Evolutionary conservation across 1,284 basidiomycete genomes (phyloP), one percentile per base, ranked within the genome.

Genomic region (Cutaneotrichosporon sp.): DNA sequence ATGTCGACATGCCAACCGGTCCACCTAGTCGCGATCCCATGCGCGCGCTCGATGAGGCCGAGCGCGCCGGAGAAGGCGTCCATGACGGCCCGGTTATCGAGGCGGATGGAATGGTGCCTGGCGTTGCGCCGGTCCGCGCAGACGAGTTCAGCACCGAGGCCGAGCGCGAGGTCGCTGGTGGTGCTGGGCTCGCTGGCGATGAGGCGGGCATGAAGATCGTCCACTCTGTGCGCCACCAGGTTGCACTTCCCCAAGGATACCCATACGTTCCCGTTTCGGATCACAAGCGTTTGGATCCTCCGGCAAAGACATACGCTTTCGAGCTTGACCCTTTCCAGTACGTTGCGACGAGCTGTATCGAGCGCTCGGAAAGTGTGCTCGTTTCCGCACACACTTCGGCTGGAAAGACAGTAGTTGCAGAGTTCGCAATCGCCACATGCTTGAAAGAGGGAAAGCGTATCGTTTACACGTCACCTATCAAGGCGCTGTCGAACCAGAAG

Each of bases 391-490:
- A 99, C 81, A 99, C 97, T 2, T 96, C 92, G 36, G 97, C 97
- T n/a, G 97, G 97, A 60, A 99, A 99, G 82, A 99, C 97, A 0
- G 97, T 99, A 6, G 97, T 99, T 1, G 97, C 97, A 61, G 97
- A 99, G 82, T 99, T 98, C 80, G 97, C 97, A 51, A 99, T 99
- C 76, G 97, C 97, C 0, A 93, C 96, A 75, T 96, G 91, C 84
- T 83, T 99, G 70, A 93, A 92, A 73, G 94, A 97, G 81, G 79
- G 79, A n/a, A 71, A 77, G 66, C 86, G 97, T 79, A 95, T 99
- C 65, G 97, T 99, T 66, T 99, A 99, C 82, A 99, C 97, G 21
- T 94, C 91, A 85, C 97, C 97, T 62, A 99, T 99, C 84, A 99
- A 99, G 87, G 94, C 95, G 4, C 83, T 99, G 69, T 97, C 93